These are phyloP conservation scores for Collybia mongolica DNA, from an alignment of 768 basidiomycete genomes.

Conservation along the genomic window DNA sequence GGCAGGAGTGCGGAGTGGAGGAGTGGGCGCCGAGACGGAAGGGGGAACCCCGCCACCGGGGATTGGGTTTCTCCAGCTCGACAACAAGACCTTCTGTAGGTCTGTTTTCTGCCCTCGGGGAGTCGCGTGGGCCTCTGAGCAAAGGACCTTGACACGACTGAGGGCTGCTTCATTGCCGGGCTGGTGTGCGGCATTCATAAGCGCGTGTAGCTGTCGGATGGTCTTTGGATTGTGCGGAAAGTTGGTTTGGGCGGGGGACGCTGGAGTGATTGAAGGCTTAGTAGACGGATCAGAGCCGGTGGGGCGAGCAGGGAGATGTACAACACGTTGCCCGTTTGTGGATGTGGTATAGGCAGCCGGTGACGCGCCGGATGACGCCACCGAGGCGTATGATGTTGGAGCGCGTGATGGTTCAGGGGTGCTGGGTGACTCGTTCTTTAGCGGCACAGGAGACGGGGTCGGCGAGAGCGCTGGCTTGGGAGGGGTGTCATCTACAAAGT, in stretches of 20 bases:
- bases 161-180: conserved; percentile 39
- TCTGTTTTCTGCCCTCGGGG: conserved; percentile 43
- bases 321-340: neutral
- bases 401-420: neutral
- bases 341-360: neutral
- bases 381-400: conserved; percentile 7
- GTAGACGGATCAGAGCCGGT: neutral
- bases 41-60: conserved; percentile 6
- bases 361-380: conserved; percentile 3
- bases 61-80: conserved; percentile 44
- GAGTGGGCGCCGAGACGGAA: neutral
- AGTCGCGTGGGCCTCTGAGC: conserved; percentile 42
- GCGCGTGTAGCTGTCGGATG: conserved; percentile 38
- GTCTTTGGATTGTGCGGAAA: conserved; percentile 25
- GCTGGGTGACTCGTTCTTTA: neutral
- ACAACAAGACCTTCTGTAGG: conserved; percentile 38
- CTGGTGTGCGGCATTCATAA: conserved; percentile 42
- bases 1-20: neutral
- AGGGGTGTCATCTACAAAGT: neutral
- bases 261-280: neutral
- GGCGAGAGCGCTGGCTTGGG: neutral
- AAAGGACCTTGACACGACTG: conserved; percentile 40
- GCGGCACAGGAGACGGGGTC: neutral
- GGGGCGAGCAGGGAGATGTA: conserved; percentile 1
- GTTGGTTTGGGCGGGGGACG: neutral